phyloP scores from a whole-genome alignment of 257 asterid genomes.

The Nicotiana undulata region DNA sequence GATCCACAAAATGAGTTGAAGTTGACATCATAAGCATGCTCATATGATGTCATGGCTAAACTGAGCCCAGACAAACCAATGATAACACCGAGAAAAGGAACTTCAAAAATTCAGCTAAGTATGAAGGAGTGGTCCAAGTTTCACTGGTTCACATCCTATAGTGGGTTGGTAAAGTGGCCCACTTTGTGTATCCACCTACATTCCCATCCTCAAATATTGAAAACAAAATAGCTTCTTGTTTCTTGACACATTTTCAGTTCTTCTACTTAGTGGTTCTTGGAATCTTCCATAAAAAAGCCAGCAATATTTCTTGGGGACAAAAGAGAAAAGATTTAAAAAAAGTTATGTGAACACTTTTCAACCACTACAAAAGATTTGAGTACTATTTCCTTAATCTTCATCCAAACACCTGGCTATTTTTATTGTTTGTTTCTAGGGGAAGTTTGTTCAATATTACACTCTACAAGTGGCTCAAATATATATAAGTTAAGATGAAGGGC shows the following conservation, averaged over 20 bases:
- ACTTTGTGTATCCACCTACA: constrained; percentile 5
- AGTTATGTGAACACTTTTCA: constrained; percentile 1
- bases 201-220: constrained; percentile 3
- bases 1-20: neutral
- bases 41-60: neutral
- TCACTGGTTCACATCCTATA: neutral
- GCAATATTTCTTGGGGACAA: neutral
- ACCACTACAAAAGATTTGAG: neutral
- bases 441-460: neutral
- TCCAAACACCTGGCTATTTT: neutral
- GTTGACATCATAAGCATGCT: neutral
- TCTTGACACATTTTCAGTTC: neutral
- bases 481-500: neutral
- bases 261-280: neutral
- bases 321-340: neutral
- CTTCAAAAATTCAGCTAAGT: too few relatives aligned
- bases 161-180: constrained; percentile 30
- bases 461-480: neutral
- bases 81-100: too few relatives aligned
- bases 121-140: neutral
- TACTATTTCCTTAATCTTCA: neutral
- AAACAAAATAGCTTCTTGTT: neutral
- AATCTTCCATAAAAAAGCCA: neutral
- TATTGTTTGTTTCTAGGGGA: neutral
- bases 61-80: neutral